Base-by-base conservation (phyloP, 2,329 filamentous ascomycete genomes). In the Stagonosporopsis rhizophila region DNA sequence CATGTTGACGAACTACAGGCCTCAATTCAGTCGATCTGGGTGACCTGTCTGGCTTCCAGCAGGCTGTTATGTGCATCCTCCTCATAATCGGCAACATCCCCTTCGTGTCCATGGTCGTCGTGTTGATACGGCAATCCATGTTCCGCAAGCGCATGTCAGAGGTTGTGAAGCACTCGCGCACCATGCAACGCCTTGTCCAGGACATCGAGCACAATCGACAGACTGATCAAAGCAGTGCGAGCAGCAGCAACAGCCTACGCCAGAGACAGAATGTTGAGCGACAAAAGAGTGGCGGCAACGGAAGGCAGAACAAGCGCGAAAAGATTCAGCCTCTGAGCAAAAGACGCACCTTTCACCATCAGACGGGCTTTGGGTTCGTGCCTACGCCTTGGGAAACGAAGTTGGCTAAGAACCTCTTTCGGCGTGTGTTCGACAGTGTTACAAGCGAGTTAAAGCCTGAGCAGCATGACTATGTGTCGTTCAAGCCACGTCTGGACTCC, bases 361-460 rank as follows among this genome's bases (percentile, higher is more conserved):
- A 68, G 19, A 62, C 64, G 0, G 68, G 68, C 1, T 69, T 68
- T 40, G 68, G 67, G 9, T 68, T 69, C 15, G 60, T 72, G n/a
- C 69, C 70, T 6, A 67, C 67, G 20, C 69, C 69, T 1, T 73
- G 70, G 70, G 69, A 73, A 25, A 70, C 66, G 1, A 65, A 67
- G 7, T 38, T 62, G 15, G 63, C 64, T 6, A 66, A 57, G 19
- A 62, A 56, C 23, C 52, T 71, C 44, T 69, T 72, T 51, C 53
- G 35, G 9, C 60, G 66, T 12, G 44, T 65, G 0, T 61, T 71
- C 28, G 56, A 61, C 8, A 50, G 58, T 15, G 50, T 71, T 2
- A 56, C 59, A 4, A 67, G 56, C 34, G 62, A 67, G 40, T 17
- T 66, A 45, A 60, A 62, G 19, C 66, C 66, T 0, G 66, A 70